phyloP scores from a whole-genome alignment of 2,329 filamentous ascomycete genomes.

The Mycocentrospora acerina region DNA sequence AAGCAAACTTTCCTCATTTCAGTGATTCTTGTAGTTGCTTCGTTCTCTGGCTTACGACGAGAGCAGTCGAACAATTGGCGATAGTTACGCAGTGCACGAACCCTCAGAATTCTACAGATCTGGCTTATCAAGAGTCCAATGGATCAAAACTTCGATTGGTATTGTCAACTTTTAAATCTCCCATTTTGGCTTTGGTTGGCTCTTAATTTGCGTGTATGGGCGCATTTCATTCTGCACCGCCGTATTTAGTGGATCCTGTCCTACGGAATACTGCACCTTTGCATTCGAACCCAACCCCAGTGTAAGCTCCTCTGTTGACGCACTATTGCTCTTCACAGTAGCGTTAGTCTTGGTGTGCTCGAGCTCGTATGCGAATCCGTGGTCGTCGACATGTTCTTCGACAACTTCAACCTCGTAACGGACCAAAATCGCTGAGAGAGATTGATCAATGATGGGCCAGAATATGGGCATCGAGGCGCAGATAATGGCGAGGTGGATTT shows the following conservation, averaged over 20 bases:
- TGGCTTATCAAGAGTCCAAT: too few relatives aligned
- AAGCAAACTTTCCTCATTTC: too few relatives aligned
- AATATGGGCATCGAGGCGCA: constrained; percentile 28
- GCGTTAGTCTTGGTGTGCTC: constrained; percentile 4
- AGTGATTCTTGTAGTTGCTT: too few relatives aligned
- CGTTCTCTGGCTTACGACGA: too few relatives aligned
- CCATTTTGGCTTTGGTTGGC: neutral
- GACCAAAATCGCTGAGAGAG: constrained; percentile 21
- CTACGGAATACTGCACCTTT: constrained; percentile 9
- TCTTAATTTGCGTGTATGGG: constrained; percentile 12
- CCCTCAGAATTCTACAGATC: too few relatives aligned
- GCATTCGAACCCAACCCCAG: neutral
- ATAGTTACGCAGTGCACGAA: too few relatives aligned
- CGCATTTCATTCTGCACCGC: constrained; percentile 1
- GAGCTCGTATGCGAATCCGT: constrained; percentile 15
- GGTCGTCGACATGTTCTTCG: constrained; percentile 14
- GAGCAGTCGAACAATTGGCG: too few relatives aligned
- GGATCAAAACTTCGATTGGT: too few relatives aligned
- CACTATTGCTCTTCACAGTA: constrained; percentile 14
- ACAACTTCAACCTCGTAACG: constrained; percentile 26
- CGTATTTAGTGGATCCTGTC: constrained; percentile 15
- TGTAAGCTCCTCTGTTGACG: constrained; percentile 8
- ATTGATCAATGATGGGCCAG: constrained; percentile 21
- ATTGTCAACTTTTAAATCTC: neutral
- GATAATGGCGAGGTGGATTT: constrained; percentile 23